Evolutionary conservation across 495 filamentous ascomycete species (phyloP), one percentile per base, ranked within the genome.

Genomic region (Penicillium odoratum): DNA sequence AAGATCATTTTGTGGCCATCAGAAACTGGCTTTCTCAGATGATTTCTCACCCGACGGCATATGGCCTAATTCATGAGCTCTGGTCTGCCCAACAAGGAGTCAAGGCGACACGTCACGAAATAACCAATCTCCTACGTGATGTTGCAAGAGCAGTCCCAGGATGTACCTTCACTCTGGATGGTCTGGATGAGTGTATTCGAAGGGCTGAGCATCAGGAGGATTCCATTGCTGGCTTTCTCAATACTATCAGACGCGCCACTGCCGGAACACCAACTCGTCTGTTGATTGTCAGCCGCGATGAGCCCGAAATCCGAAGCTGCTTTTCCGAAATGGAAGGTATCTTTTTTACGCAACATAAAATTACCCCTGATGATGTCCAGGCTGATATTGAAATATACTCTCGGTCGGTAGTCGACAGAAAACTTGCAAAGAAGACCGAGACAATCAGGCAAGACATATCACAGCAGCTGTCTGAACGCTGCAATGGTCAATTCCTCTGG

Each of bases 261-360:
- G n/a, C 31, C 0, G 36, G 21, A 16, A 56, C 54, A 11, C n/a
- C 7, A 9, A 56, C 54, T 16, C 54, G 54, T 6, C 2, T 56
- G 7, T 13, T 56, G 46, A 50, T 56, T 26, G 33, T 56, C 3
- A 51, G 54, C n/a, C 45, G 54, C 15, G 54, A 56, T 50, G 54
- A 56, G 25, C 33, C 46, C 5, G 46, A 56, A 31, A 56, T 56
- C n/a, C 30, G 54, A 18, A n/a, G 36, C 13, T 42, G 7, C 29
- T 30, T 56, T 29, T 56, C 44, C 21, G 33, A 9, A 3, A 26
- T 28, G 1, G 13, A 40, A n/a, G 21, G 9, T 6, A 29, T 7
- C 29, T 7, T 40, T 5, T 26, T 13, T 28, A 15, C 30, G 3
- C 44, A 40, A 4, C 33, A 56, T 6, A 56, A 34, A 13, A 49